phyloP scores from a whole-genome alignment of 805 yeast species.

The Geotrichum ghanense region DNA sequence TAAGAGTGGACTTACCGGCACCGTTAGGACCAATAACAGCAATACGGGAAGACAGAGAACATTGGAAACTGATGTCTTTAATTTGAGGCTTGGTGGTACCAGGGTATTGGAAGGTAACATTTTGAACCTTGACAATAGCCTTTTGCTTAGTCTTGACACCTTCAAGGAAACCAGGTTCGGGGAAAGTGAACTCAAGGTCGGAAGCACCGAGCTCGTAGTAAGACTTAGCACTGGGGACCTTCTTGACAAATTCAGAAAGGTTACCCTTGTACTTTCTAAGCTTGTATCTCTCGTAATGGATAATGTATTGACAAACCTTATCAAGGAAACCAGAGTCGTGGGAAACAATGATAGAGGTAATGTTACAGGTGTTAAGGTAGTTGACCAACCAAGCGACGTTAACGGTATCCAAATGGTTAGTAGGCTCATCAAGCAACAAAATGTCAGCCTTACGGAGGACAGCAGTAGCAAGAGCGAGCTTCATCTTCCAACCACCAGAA shows the following conservation, averaged over 20 bases:
- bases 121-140: slow-evolving; percentile 96
- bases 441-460: slow-evolving; percentile 97
- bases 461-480: slow-evolving; percentile 98
- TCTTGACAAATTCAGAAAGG: slow-evolving; percentile 96
- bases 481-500: slow-evolving; percentile 99
- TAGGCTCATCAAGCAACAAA: slow-evolving; percentile 97
- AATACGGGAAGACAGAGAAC: slow-evolving; percentile 98
- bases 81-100: slow-evolving; percentile 97
- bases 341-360: slow-evolving; percentile 96
- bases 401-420: slow-evolving; percentile 99
- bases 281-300: slow-evolving; percentile 99
- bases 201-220: slow-evolving; percentile 99
- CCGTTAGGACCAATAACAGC: slow-evolving; percentile 99
- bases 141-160: slow-evolving; percentile 99
- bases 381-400: slow-evolving; percentile 99
- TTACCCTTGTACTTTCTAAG: slow-evolving; percentile 99
- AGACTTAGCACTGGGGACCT: slow-evolving; percentile 97
- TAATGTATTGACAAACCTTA: slow-evolving; percentile 93
- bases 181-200: slow-evolving; percentile 93
- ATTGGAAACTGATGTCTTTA: slow-evolving; percentile 87
- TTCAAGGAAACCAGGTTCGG: slow-evolving; percentile 99
- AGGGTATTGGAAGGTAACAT: slow-evolving; percentile 99
- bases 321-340: slow-evolving; percentile 99
- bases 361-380: slow-evolving; percentile 98
- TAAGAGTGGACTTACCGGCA: slow-evolving; percentile 99